These are phyloP conservation scores for Sclerotinia nivalis DNA, from an alignment of 2,329 filamentous ascomycete species.

Conservation along the genomic window DNA sequence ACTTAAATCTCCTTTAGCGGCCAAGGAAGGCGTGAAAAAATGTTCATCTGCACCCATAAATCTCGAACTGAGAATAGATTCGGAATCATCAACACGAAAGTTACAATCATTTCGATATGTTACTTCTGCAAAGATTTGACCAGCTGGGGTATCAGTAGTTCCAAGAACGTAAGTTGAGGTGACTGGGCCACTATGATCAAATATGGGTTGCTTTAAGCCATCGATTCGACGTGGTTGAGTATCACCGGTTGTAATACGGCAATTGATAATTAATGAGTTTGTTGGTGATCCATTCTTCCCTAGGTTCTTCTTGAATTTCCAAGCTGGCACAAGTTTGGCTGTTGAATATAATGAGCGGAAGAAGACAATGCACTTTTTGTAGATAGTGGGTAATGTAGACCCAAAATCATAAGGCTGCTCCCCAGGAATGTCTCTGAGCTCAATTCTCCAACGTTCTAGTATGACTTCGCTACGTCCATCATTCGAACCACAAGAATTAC, in stretches of 20 bases:
- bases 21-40: slow-evolving; percentile 78
- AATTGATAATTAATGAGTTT: slow-evolving; percentile 69
- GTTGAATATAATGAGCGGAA: slow-evolving; percentile 87
- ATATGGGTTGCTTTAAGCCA: slow-evolving; percentile 69
- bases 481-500: slow-evolving; percentile 55
- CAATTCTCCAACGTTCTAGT: slow-evolving; percentile 87
- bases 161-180: slow-evolving; percentile 79
- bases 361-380: slow-evolving; percentile 95
- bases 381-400: slow-evolving; percentile 75
- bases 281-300: slow-evolving; percentile 67
- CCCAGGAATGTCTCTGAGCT: slow-evolving; percentile 65
- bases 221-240: slow-evolving; percentile 60
- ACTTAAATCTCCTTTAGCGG: slow-evolving; percentile 41
- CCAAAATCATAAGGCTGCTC: slow-evolving; percentile 58
- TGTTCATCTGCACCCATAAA: slow-evolving; percentile 91
- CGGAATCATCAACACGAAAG: slow-evolving; percentile 88
- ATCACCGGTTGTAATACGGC: slow-evolving; percentile 68
- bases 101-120: slow-evolving; percentile 86
- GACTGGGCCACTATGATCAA: slow-evolving; percentile 61
- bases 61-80: slow-evolving; percentile 85
- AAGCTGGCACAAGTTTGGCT: slow-evolving; percentile 79
- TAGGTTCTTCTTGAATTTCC: slow-evolving; percentile 74
- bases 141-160: slow-evolving; percentile 82
- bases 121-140: slow-evolving; percentile 77
- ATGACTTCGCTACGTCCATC: slow-evolving; percentile 61